A percentile compares a stretch with the other conserved stretches of the same genome.
Conservation (phyloP, 768 basidiomycete genomes). For the Dioszegia hungarica region DNA sequence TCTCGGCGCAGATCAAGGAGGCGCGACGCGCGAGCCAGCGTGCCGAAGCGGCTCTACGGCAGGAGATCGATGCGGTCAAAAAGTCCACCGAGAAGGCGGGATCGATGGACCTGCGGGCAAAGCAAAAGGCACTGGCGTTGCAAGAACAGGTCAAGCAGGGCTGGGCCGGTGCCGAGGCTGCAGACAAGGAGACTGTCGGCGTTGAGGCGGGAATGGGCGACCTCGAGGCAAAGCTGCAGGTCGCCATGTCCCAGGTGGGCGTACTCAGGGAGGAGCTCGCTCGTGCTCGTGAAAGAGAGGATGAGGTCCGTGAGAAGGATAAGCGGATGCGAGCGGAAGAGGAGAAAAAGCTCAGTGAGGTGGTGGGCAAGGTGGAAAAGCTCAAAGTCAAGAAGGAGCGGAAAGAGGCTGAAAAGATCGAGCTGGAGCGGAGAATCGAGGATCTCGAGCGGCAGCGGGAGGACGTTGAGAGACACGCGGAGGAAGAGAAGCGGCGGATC, state of each 20-base stretch:
- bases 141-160: conserved; percentile 84
- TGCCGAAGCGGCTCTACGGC: conserved; percentile 69
- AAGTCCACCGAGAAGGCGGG: conserved; percentile 75
- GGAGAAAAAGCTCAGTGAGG: conserved; percentile 36
- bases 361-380: conserved; percentile 40
- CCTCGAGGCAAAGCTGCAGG: conserved; percentile 44
- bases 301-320: conserved; percentile 36
- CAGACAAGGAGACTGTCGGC: conserved; percentile 51
- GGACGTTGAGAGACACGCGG: conserved; percentile 38
- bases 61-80: conserved; percentile 78
- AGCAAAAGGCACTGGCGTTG: conserved; percentile 78
- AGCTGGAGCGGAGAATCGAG: conserved; percentile 36
- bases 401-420: conserved; percentile 35
- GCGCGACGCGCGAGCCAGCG: conserved; percentile 77
- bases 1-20: conserved; percentile 67
- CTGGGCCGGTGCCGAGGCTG: conserved; percentile 55
- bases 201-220: conserved; percentile 54
- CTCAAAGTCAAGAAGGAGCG: conserved; percentile 35
- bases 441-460: conserved; percentile 35
- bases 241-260: conserved; percentile 27
- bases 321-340: conserved; percentile 31
- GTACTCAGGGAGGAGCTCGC: conserved; percentile 23
- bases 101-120: conserved; percentile 68
- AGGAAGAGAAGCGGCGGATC: conserved; percentile 15
- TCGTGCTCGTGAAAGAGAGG: conserved; percentile 27